phyloP scores from a whole-genome alignment of 208 protist species.

The Acanthamoeba healyi region DNA sequence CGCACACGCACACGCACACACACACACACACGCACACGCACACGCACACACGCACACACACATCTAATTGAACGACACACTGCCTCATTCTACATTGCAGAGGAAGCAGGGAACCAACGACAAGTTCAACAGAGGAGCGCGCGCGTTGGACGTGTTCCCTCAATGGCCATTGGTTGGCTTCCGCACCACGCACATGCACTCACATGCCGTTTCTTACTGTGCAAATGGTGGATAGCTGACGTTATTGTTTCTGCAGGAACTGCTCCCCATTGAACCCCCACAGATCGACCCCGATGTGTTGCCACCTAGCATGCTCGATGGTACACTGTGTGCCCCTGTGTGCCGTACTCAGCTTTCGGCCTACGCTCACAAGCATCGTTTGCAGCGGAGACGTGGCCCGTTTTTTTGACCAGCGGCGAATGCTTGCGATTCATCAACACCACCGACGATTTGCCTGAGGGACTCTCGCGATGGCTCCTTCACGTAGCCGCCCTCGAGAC shows the following conservation, averaged over 20 bases:
- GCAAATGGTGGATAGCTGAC: too few species aligned
- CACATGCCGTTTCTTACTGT: too few species aligned
- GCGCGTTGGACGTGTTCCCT: neutral
- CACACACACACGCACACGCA: slow-evolving; percentile 27
- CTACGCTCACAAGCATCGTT: too few species aligned
- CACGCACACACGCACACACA: slow-evolving; percentile 56
- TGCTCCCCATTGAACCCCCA: neutral
- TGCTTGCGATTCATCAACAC: neutral
- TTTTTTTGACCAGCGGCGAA: neutral
- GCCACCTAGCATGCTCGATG: neutral
- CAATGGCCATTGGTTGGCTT: neutral
- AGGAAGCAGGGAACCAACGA: neutral
- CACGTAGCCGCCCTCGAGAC: neutral
- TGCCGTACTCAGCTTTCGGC: too few species aligned
- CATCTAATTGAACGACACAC: neutral
- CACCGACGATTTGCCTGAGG: neutral
- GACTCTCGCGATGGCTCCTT: neutral
- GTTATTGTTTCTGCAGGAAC: neutral
- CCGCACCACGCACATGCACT: too few species aligned
- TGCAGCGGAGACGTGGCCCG: neutral
- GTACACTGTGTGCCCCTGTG: neutral
- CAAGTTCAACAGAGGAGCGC: neutral
- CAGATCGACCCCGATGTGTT: neutral
- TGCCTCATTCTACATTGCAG: too few species aligned
- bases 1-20: slow-evolving; percentile 55